Base-by-base conservation (phyloP, 148 eudicot species). In the Chenopodium formosanum region DNA sequence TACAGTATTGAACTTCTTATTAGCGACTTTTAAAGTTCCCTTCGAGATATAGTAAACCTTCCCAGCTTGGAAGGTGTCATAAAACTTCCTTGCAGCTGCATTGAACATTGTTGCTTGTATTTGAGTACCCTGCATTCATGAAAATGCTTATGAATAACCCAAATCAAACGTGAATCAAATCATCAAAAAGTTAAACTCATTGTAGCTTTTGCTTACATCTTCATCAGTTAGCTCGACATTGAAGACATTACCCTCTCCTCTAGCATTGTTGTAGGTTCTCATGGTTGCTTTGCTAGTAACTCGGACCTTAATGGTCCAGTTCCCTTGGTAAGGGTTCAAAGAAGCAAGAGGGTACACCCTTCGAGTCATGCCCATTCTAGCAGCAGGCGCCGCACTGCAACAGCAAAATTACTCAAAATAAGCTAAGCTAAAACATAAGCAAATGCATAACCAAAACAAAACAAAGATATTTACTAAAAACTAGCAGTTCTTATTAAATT, bases 71-170 rank as follows among this genome's bases (percentile, higher is more conserved):
- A 97, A 97, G 82, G 70, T 90, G 60, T 96, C 98, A 82, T 76
- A 92, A 80, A 97, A 97, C 89, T 94, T 97, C 81, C 77, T 87
- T 82, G 99, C 99, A 87, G 98, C 95, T 78, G 90, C 99, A 82
- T 97, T 97, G 79, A 97, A 97, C 99, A 97, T 97, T 29, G 98
- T 97, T 62, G 99, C 99, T 86, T 92, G 99, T 40, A 94, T 97
- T 92, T 94, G 93, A 46, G 99, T 94, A 81, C 99, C 99, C 99
- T 97, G 82, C 74, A 83, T n/a, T 23, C 56, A 80, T 58, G 1
- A 29, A 60, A 85, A 73, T 65, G 5, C 4, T 64, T 0, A 62
- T 52, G 31, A 44, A 12, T 27, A 78, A 17, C 40, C 56, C 50
- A 62, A 22, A 37, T 34, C 62, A 76, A 29, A 47, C 20, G 27